These are phyloP conservation scores for Ilex paraguariensis DNA, from an alignment of 305 asterid species.

Conservation along the genomic window DNA sequence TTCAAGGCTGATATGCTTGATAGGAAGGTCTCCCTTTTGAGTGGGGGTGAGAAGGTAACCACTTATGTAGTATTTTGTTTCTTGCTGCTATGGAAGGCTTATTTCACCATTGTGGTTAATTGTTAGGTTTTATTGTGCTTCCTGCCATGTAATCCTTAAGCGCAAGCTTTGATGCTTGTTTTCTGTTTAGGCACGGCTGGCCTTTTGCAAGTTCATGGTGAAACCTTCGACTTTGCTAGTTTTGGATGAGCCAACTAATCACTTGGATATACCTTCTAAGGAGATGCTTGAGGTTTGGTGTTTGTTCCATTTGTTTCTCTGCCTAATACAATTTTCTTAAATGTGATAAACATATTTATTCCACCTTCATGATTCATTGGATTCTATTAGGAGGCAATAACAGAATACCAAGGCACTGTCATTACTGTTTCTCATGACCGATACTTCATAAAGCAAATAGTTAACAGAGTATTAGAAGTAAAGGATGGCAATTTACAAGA, in stretches of 20 bases:
- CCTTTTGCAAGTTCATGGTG: conserved; percentile 99
- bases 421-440: conserved; percentile 95
- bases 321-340: background rate
- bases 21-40: conserved; percentile 83
- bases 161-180: background rate
- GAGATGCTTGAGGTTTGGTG: conserved; percentile 94
- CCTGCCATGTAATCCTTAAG: background rate
- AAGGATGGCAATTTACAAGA: conserved; percentile 78
- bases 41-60: conserved; percentile 99
- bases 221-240: conserved; percentile 88
- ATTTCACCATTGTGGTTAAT: background rate
- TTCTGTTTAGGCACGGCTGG: conserved; percentile 74
- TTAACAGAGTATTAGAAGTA: conserved; percentile 94
- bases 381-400: conserved; percentile 72
- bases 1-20: conserved; percentile 95
- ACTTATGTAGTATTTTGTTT: background rate
- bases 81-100: background rate
- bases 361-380: background rate
- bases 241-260: conserved; percentile 96
- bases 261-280: conserved; percentile 92
- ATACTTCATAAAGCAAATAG: conserved; percentile 95
- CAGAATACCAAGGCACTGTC: conserved; percentile 86
- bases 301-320: conserved; percentile 8
- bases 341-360: background rate
- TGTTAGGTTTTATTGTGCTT: background rate